These are phyloP conservation scores for Mallotus nudiflorus DNA, from an alignment of 345 rosid species.

Conservation along the genomic window DNA sequence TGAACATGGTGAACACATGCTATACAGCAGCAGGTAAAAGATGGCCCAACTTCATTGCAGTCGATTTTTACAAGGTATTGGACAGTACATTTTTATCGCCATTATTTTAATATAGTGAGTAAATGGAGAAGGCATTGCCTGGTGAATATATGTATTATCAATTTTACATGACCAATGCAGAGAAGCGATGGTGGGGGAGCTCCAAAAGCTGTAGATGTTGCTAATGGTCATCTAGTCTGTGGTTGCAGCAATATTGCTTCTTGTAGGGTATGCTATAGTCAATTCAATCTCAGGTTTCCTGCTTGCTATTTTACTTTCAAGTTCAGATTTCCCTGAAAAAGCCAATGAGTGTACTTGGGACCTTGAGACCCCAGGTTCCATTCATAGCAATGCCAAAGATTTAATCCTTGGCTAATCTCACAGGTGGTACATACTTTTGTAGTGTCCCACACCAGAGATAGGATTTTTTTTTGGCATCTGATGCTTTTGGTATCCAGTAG, in stretches of 20 bases:
- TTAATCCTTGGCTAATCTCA: too few relatives aligned
- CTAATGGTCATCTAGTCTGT: slow-evolving; percentile 30
- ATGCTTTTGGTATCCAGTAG: too few relatives aligned
- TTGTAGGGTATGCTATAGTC: slow-evolving; percentile 23
- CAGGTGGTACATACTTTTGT: too few relatives aligned
- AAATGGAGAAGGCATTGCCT: not conserved
- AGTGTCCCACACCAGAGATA: too few relatives aligned
- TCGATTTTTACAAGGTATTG: slow-evolving; percentile 29
- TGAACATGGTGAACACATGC: slow-evolving; percentile 25
- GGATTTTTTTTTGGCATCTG: too few relatives aligned
- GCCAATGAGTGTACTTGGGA: too few relatives aligned
- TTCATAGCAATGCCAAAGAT: too few relatives aligned
- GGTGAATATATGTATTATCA: not conserved
- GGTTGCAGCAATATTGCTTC: slow-evolving; percentile 31
- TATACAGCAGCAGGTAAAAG: slow-evolving; percentile 25
- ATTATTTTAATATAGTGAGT: too few relatives aligned
- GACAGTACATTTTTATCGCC: too few relatives aligned
- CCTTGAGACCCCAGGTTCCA: too few relatives aligned
- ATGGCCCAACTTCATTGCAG: slow-evolving; percentile 38
- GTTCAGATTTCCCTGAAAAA: too few relatives aligned
- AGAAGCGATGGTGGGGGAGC: slow-evolving; percentile 39
- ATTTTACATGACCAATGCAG: slow-evolving; percentile 5
- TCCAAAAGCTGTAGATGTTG: slow-evolving; percentile 27
- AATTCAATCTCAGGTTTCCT: not conserved
- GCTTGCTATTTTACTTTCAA: too few relatives aligned